Base-by-base conservation (phyloP, 2,329 filamentous ascomycete genomes). In the Coniochaeta hoffmannii region DNA sequence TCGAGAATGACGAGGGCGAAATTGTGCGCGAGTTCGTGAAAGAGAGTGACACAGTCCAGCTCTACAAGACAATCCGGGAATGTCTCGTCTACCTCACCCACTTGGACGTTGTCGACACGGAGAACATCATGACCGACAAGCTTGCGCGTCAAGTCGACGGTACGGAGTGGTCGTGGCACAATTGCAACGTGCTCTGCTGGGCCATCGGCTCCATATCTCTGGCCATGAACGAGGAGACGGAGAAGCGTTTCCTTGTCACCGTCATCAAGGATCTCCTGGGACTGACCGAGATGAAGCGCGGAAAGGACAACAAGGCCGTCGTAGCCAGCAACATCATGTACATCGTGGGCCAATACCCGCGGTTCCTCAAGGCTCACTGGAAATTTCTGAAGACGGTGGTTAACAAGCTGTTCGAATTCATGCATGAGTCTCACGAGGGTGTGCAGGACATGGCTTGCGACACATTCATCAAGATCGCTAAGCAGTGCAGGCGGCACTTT, bases 261-360 rank as follows among this genome's bases (percentile, higher is more conserved):
- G 95, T 99, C 55, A 99, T 99, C 65, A 99, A 99, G 76, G 94
- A 99, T 66, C 83, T 99, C 8, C 84, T 99, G 28, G 95, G 94
- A 1, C 78, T 99, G 55, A 99, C 94, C 0, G 94, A 99, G 72
- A 97, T 97, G 92, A 99, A 99, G 78, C 89, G 95, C 54, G 94
- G 94, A 60, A 99, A 99, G 68, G 94, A 99, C 76, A 99, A 99
- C 81, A 99, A 99, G 71, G 94, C 94, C 12, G 94, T 99, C 10
- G 94, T 99, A 38, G 94, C 94, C 60, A 96, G 90, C 75, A 99
- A 99, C 75, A 99, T 99, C 67, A 99, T 99, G 94, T 99, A 99
- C 71, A 99, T 99, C 74, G 94, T 99, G 59, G 94, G 94, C 57
- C 94, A 99, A 69, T 99, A 99, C 68, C 94, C 94, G 35, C 89